Conservation (phyloP, 2,329 filamentous ascomycete species). For the Pseudogymnoascus sp. region DNA sequence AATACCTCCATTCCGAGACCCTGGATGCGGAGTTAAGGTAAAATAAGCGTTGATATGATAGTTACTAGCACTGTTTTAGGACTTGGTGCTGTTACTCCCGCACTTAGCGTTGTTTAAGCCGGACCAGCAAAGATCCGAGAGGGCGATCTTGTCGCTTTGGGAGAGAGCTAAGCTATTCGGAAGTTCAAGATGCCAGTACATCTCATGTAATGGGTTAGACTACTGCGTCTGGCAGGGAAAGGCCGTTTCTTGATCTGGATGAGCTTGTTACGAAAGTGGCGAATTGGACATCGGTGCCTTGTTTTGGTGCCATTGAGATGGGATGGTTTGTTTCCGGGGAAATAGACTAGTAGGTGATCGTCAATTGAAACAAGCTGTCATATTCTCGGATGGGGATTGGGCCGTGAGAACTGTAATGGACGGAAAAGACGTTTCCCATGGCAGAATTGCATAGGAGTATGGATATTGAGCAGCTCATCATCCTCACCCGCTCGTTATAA, state of each 20-base stretch:
- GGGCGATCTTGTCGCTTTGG: not conserved
- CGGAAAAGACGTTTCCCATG: not conserved
- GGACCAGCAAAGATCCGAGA: not conserved
- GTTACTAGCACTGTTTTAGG: not conserved
- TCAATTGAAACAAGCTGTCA: not conserved
- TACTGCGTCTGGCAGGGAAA: not conserved
- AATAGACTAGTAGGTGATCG: not conserved
- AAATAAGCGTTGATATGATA: not conserved
- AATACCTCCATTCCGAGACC: not conserved
- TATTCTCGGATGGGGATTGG: not conserved
- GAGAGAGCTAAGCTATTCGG: not conserved
- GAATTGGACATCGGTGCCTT: constrained; percentile 1
- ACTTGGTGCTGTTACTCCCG: not conserved
- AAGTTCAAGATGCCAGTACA: not conserved
- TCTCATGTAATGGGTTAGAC: not conserved
- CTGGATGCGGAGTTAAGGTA: not conserved
- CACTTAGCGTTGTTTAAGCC: not conserved
- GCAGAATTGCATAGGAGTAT: not conserved
- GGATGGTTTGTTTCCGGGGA: constrained; percentile 1
- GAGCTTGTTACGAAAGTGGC: not conserved
- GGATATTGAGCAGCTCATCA: not conserved
- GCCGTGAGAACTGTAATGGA: not conserved
- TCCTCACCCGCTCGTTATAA: not conserved
- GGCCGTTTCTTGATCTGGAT: not conserved
- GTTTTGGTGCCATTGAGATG: not conserved